Evolutionary conservation across 352 stramenopile genomes (phyloP), one percentile per base, ranked within the genome.

Genomic region (Thalassiosira allenii): DNA sequence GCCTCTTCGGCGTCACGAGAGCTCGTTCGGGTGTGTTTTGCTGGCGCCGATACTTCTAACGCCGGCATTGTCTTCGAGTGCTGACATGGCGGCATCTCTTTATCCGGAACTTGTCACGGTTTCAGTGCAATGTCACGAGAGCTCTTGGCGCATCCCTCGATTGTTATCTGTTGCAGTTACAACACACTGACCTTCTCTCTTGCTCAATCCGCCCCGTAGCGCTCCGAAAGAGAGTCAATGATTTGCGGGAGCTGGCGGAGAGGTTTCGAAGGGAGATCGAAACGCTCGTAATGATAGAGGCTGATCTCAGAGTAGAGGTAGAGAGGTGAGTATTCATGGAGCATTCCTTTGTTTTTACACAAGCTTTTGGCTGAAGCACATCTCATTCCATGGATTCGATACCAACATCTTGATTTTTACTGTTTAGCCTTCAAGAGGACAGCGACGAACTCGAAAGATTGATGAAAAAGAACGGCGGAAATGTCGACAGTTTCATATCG

Each of bases 401-500:
- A 47, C 9, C 17, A 47, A 17, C 37, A 47, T 47, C 37, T 47
- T 47, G 37, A 47, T 47, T 47, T 9, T 17, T 17, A 47, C 17
- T 47, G 37, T n/a, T n/a, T 17, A 47, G 37, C 37, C 37, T 47
- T 17, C 37, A 47, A 17, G 8, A 47, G 37, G 37, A 47, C 37
- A 9, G 17, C 8, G 37, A 47, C 9, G 8, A 17, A 9, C 37
- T 47, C 37, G 37, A 9, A 17, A 9, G 17, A 17, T 17, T 47
- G 37, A 17, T 47, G 37, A 47, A 47, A 9, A 47, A 47, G 37
- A 47, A 47, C 17, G 37, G 8, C 37, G 37, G 37, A 17, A 80
- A 85, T 58, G 76, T 83, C 33, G 53, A 84, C 33, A 81, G 75
- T 30, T 41, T 86, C 51, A 65, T 86, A 59, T 47, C 66, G 20